Conservation (phyloP, 2,329 filamentous ascomycete species). For the Aaosphaeria pasadenensis region DNA sequence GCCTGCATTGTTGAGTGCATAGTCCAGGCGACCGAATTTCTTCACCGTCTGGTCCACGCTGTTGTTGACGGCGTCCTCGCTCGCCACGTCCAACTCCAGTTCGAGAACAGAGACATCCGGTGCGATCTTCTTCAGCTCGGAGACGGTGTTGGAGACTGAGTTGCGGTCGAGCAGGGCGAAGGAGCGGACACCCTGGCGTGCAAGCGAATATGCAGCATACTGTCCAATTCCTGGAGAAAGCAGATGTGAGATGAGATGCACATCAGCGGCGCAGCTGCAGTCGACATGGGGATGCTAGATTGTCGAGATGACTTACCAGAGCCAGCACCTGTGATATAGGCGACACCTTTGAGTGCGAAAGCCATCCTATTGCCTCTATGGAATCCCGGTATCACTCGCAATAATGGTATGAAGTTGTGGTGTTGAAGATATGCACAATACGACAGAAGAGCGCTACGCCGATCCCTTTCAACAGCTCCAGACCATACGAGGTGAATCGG, state of each 20-base stretch:
- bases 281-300: neutral
- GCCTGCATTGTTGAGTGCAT: conserved; percentile 57
- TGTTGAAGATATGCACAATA: too few relatives aligned
- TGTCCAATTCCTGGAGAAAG: conserved; percentile 48
- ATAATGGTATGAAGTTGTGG: too few relatives aligned
- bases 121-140: conserved; percentile 35
- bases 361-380: conserved; percentile 25
- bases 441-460: too few relatives aligned
- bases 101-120: conserved; percentile 42
- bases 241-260: neutral
- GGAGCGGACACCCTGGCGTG: conserved; percentile 46
- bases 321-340: conserved; percentile 49
- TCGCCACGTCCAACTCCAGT: conserved; percentile 47
- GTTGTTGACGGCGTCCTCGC: conserved; percentile 42
- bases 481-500: too few relatives aligned
- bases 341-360: conserved; percentile 44
- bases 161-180: conserved; percentile 51
- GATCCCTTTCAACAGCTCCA: too few relatives aligned
- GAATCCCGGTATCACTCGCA: too few relatives aligned
- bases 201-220: conserved; percentile 46
- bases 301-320: conserved; percentile 37
- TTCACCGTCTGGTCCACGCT: conserved; percentile 42
- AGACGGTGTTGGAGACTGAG: conserved; percentile 25
- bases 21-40: conserved; percentile 53
- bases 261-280: too few relatives aligned